A percentile compares a stretch with the other conserved stretches of the same genome.
Conservation (phyloP, 169 alveolate species). For the Theileria parva region DNA sequence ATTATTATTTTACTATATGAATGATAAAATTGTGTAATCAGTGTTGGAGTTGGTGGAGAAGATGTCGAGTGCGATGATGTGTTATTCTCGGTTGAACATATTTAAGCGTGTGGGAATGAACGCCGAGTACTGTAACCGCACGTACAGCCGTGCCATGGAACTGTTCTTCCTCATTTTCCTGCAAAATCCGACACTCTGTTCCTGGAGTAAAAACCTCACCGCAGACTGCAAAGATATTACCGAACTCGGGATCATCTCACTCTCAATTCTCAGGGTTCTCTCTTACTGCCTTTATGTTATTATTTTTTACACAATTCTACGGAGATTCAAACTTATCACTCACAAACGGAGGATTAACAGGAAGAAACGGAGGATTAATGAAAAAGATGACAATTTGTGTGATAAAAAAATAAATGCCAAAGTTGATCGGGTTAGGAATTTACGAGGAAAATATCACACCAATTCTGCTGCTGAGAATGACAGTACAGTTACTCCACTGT, state of each 20-base stretch:
- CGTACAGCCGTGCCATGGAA: neutral
- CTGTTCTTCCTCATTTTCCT: neutral
- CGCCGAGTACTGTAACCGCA: neutral
- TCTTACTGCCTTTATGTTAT: neutral
- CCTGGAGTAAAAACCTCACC: neutral
- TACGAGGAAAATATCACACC: neutral
- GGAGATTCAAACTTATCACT: neutral
- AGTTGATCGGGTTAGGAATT: no score
- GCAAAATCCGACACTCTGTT: slow-evolving; percentile 19
- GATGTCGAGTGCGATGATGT: slow-evolving; percentile 2
- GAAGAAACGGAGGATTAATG: no score
- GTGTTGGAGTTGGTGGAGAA: neutral
- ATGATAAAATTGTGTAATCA: no score
- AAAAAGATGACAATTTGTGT: no score
- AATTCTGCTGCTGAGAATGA: no score
- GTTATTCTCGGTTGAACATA: slow-evolving; percentile 5
- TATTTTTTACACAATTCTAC: neutral
- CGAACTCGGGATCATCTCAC: neutral
- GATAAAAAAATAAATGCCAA: no score
- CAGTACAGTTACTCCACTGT: no score
- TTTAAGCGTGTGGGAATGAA: slow-evolving; percentile 1
- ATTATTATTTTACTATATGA: no score
- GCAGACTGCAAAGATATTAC: slow-evolving; percentile 2
- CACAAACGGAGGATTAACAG: no score
- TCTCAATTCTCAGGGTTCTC: slow-evolving; percentile 38